Base-by-base conservation (phyloP, 202 grass and related monocot genomes). In the Hordeum pubiflorum region DNA sequence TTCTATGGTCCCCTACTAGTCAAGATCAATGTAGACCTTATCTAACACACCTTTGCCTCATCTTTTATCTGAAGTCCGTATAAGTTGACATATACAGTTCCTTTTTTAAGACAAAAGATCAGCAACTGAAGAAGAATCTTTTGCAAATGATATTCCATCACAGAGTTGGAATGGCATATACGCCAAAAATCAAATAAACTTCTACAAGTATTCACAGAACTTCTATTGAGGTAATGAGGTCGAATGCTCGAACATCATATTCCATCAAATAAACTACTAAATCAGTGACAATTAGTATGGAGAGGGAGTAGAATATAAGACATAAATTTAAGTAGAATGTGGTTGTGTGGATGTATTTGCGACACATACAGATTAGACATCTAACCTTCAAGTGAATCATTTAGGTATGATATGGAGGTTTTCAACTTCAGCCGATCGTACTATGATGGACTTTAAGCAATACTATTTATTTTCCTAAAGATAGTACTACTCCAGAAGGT, bases 11-110 rank as follows among this genome's bases (percentile, higher is more conserved):
- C 83, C 82, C 67, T 72, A 18, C 48, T 58, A 74, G 58, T 77
- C 7, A 71, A 79, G 38, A 82, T 82, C 39, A 89, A 55, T 74
- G 67, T 86, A 69, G 40, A 79, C 52, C 32, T 79, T 75, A 83
- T 69, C 61, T 63, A 38, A 56, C 34, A 75, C 26, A 75, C 55
- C 32, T 82, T 79, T 74, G 52, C 77, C 15, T 63, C 79, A 56
- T 86, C 38, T 74, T 61, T 86, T 89, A 59, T 80, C 69, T n/a
- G 17, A 75, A 84, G 38, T 68, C 62, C 52, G 41, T 69, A 69
- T 56, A 38, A 62, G 33, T 33, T 62, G 10, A 21, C 14, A 10
- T 75, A 83, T 20, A 11, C 67, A 79, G 58, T 66, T 83, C 27
- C 66, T 39, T 41, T 67, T 17, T 14, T 38, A 4, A 13, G 7